Percentiles rank a stretch among this genome's conserved stretches.
Evolutionary conservation across 176 grass and related monocot species (phyloP).

Genomic region (Paspalum vaginatum): DNA sequence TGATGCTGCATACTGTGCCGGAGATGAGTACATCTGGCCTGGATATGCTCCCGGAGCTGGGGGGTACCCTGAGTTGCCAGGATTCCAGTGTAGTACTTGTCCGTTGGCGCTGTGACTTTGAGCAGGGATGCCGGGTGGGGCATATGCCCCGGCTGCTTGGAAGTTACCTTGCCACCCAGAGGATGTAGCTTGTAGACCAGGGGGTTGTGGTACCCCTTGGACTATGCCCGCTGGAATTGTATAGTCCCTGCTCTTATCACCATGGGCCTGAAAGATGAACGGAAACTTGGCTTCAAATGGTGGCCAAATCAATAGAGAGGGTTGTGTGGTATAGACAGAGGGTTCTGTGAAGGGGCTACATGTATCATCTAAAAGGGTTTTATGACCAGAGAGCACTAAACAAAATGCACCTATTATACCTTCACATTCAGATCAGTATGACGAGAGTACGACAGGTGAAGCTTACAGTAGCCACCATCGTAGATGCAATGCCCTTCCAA

Average conservation of each 20-base stretch:
- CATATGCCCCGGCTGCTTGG: conserved; percentile 49
- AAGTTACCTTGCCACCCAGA: conserved; percentile 62
- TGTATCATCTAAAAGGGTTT: conserved; percentile 22
- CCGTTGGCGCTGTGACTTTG: conserved; percentile 37
- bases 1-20: conserved; percentile 27
- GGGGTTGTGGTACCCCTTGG: conserved; percentile 47
- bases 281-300: conserved; percentile 13
- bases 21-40: conserved; percentile 57
- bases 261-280: conserved; percentile 69
- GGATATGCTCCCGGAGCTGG: conserved; percentile 56
- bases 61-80: conserved; percentile 45
- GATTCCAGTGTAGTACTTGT: conserved; percentile 59
- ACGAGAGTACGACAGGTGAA: conserved; percentile 99
- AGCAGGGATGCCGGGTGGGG: conserved; percentile 34
- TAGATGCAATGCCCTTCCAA: conserved; percentile 99
- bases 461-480: conserved; percentile 98
- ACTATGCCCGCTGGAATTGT: conserved; percentile 62
- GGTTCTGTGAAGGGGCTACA: not conserved
- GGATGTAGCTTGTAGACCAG: conserved; percentile 44
- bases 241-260: conserved; percentile 98
- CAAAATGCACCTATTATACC: conserved; percentile 72
- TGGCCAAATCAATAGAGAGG: not conserved
- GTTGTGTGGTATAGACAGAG: not conserved
- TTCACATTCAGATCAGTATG: conserved; percentile 99
- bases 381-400: conserved; percentile 39